Evolutionary conservation across 2,329 filamentous ascomycete genomes (phyloP), one percentile per base, ranked within the genome.

Genomic region (Leptographium lundbergii): DNA sequence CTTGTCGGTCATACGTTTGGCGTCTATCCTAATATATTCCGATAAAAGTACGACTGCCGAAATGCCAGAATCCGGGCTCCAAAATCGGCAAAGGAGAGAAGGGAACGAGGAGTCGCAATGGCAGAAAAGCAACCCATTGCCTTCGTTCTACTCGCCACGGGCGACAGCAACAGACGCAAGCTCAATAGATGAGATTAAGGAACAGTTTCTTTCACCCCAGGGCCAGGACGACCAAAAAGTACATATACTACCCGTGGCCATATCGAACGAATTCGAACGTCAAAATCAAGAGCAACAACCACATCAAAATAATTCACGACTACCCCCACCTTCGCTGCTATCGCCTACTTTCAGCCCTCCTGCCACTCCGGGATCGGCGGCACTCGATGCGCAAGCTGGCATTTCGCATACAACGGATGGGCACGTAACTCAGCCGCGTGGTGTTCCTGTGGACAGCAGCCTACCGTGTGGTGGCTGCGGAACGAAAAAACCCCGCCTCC

Each of bases 321-420:
- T 22, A 11, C 78, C 78, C 34, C 81, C 78, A 17, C 80, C 84
- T 5, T 90, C 90, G 4, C 84, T 94, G 54, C 85, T 96, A 63
- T 96, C 92, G 70, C 89, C 88, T 56, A 88, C 88, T 64, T 96
- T 90, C 72, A 91, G 85, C 7, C 88, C 88, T 17, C 86, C 87
- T 36, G 74, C 78, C 10, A 86, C 84, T 0, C 83, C 84, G 0
- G 83, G 82, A 4, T 77, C 77, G 6, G 72, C 77, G 67, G 48
- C 61, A 22, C 19, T 56, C 58, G n/a, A 65, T 66, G 61, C 68
- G 63, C 29, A 22, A 29, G 25, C 47, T 10, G 61, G 60, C 7
- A 25, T 63, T 29, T 27, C 24, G 6, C 24, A 45, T 14, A 55
- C 1, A 2, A 11, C 13, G 29, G 29, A 25, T 9, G 45, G 13